These are phyloP conservation scores for Saccharomycopsis crataegensis DNA, from an alignment of 1,139 yeast genomes.

Conservation along the genomic window DNA sequence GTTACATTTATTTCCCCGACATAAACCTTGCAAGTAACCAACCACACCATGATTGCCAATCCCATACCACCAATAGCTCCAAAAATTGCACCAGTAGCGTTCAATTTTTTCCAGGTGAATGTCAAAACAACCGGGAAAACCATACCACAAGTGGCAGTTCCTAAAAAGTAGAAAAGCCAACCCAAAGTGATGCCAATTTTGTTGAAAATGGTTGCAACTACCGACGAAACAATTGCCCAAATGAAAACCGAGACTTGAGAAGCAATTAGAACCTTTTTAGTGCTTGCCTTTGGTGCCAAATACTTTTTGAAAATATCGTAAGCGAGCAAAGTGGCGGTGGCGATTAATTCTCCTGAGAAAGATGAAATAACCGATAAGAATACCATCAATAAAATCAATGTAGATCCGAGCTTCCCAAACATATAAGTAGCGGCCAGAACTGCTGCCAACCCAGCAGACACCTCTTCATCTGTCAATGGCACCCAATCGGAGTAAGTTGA, in stretches of 20 bases:
- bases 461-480: slow-evolving; percentile 23
- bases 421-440: slow-evolving; percentile 37
- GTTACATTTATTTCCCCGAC: slow-evolving; percentile 28
- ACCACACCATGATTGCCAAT: slow-evolving; percentile 46
- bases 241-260: slow-evolving; percentile 35
- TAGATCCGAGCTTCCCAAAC: slow-evolving; percentile 40
- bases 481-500: slow-evolving; percentile 29
- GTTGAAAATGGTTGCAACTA: slow-evolving; percentile 37
- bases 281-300: slow-evolving; percentile 36
- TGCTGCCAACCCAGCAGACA: slow-evolving; percentile 36
- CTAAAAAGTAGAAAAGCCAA: slow-evolving; percentile 38
- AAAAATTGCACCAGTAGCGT: slow-evolving; percentile 32
- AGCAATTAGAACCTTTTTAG: slow-evolving; percentile 33
- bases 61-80: slow-evolving; percentile 42
- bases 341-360: slow-evolving; percentile 41
- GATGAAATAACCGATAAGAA: slow-evolving; percentile 46
- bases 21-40: slow-evolving; percentile 29
- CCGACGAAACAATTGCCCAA: slow-evolving; percentile 34
- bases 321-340: slow-evolving; percentile 39
- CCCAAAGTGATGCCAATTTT: slow-evolving; percentile 33
- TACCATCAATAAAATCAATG: slow-evolving; percentile 37
- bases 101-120: slow-evolving; percentile 35
- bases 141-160: slow-evolving; percentile 37
- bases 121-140: slow-evolving; percentile 37
- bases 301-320: slow-evolving; percentile 42